Evolutionary conservation across 1,139 yeast species (phyloP).

Genomic region (Yamadazyma kanchanaburiensis): DNA sequence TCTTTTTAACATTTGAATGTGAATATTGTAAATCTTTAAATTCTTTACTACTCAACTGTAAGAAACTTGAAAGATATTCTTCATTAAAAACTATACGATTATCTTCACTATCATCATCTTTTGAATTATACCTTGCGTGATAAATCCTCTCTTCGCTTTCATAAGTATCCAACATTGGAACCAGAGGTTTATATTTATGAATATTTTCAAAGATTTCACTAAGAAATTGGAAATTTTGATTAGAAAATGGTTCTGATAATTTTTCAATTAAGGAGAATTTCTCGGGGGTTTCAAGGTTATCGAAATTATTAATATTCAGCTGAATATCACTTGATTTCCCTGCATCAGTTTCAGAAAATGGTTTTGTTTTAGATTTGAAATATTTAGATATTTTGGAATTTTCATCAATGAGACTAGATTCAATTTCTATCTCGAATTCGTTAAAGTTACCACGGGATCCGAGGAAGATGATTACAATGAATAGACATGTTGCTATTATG

Average conservation of each 20-base stretch:
- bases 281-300: slow-evolving; percentile 5
- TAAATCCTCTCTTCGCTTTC: slow-evolving; percentile 38
- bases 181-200: slow-evolving; percentile 35
- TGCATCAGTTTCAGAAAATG: slow-evolving; percentile 15
- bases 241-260: slow-evolving; percentile 5
- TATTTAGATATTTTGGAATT: slow-evolving; percentile 1
- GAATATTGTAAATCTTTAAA: slow-evolving; percentile 35
- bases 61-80: slow-evolving; percentile 48
- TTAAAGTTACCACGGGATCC: slow-evolving; percentile 3
- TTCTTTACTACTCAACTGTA: slow-evolving; percentile 50
- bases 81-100: slow-evolving; percentile 33
- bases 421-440: slow-evolving; percentile 12
- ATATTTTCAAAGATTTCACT: slow-evolving; percentile 33
- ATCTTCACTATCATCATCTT: slow-evolving; percentile 18
- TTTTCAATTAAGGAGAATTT: slow-evolving; percentile 8
- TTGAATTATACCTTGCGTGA: slow-evolving; percentile 48
- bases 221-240: slow-evolving; percentile 20
- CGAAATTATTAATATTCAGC: slow-evolving; percentile 13
- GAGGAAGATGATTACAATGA: slow-evolving; percentile 1
- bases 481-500: slow-evolving; percentile 2
- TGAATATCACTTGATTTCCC: slow-evolving; percentile 12
- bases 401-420: slow-evolving; percentile 5
- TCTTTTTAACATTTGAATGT: slow-evolving; percentile 51
- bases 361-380: slow-evolving; percentile 8
- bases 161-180: slow-evolving; percentile 31